Evolutionary conservation across 768 basidiomycete species (phyloP).

Genomic region (Clitopilus hobsonii): DNA sequence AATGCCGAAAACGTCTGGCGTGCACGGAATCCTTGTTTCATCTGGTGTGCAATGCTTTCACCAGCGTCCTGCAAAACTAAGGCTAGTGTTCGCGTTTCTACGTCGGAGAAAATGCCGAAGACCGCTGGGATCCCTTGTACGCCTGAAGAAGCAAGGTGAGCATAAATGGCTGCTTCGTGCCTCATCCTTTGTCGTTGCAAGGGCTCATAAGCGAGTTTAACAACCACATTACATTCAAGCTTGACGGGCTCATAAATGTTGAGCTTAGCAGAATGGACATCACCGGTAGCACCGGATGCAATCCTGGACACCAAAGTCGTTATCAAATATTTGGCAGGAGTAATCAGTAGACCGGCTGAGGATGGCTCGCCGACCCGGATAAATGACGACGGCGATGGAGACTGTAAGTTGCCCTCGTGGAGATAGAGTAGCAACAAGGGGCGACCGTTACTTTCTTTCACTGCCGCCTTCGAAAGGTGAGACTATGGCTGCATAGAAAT

Average conservation of each 20-base stretch:
- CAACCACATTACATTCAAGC: background rate
- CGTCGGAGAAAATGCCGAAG: constrained; percentile 12
- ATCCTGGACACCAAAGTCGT: constrained; percentile 4
- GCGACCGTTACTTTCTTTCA: constrained; percentile 3
- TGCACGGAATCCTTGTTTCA: no score
- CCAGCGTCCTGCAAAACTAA: constrained; percentile 8
- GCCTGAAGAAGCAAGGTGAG: constrained; percentile 1
- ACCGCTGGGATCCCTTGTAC: constrained; percentile 9
- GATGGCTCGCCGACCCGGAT: constrained; percentile 1
- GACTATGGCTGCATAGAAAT: no score
- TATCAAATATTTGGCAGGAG: constrained; percentile 6
- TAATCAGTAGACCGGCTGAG: background rate
- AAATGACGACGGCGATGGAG: constrained; percentile 10
- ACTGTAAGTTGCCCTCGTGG: constrained; percentile 7
- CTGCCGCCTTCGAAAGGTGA: no score
- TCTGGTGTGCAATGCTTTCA: background rate
- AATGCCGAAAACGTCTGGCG: no score
- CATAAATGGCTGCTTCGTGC: constrained; percentile 10
- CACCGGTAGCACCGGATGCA: constrained; percentile 10
- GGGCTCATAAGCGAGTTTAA: constrained; percentile 10
- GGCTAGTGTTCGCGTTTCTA: constrained; percentile 3
- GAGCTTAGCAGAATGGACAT: constrained; percentile 7
- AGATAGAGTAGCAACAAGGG: constrained; percentile 1
- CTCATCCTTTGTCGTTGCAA: constrained; percentile 5
- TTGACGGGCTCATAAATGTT: background rate